Conservation (phyloP, 345 rosid genomes). For the Zanthoxylum bungeanum region DNA sequence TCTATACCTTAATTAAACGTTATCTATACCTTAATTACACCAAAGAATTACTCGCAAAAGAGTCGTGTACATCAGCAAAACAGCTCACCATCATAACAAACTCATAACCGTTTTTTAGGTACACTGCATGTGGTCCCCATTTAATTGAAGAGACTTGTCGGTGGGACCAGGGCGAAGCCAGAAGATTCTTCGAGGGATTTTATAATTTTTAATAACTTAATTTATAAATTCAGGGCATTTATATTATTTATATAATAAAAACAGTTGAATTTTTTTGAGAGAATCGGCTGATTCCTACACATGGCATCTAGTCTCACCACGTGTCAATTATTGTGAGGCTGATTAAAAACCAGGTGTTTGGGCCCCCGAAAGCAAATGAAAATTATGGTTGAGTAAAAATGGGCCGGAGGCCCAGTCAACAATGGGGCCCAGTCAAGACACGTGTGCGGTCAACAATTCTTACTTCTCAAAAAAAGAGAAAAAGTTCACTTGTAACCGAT, state of each 20-base stretch:
- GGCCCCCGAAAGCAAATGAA: neutral
- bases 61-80: neutral
- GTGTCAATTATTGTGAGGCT: neutral
- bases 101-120: constrained; percentile 19
- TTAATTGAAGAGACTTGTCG: neutral
- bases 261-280: no score
- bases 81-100: neutral
- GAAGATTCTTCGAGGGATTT: no score
- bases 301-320: neutral
- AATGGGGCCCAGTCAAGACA: neutral
- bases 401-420: constrained; percentile 9
- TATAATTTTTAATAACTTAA: no score
- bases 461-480: neutral
- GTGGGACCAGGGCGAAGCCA: no score
- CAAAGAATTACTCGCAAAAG: neutral
- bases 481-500: constrained; percentile 1
- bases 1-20: no score
- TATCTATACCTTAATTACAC: no score
- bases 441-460: constrained; percentile 12
- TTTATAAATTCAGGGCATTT: no score
- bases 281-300: no score
- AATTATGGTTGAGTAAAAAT: neutral
- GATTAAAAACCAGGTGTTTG: neutral
- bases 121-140: neutral
- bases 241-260: no score